phyloP scores from a whole-genome alignment of 495 filamentous ascomycete species.

The Neurospora discreta region DNA sequence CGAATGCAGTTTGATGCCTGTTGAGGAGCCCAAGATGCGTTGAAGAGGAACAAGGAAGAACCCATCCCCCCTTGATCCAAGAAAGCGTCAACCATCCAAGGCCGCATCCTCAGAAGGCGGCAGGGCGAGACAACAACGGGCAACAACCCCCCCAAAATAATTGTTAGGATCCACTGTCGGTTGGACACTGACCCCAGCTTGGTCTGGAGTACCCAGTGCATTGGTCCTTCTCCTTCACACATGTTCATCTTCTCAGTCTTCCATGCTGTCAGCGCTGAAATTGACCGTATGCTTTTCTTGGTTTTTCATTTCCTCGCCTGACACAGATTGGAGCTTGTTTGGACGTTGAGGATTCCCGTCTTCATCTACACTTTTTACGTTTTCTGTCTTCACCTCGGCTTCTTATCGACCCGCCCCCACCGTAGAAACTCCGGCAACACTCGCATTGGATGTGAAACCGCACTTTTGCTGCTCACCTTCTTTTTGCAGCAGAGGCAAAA shows the following conservation, averaged over 20 bases:
- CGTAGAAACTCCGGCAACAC: background rate
- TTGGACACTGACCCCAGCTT: background rate
- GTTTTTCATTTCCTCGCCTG: background rate
- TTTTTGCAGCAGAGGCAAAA: background rate
- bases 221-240: background rate
- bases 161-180: background rate
- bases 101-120: background rate
- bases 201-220: background rate
- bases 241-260: background rate
- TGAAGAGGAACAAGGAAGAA: background rate
- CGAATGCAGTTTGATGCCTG: background rate
- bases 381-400: background rate
- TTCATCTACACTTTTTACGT: background rate
- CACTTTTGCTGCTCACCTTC: background rate
- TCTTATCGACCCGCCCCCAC: background rate
- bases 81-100: background rate
- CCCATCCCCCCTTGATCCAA: background rate
- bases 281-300: background rate
- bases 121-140: background rate
- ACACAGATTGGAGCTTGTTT: background rate
- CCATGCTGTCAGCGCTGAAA: background rate
- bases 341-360: background rate
- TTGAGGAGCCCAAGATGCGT: background rate
- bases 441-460: background rate
- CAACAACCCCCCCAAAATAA: background rate